Evolutionary conservation across 164 flowering plant species (phyloP).

Genomic region (Euptelea pleiosperma): DNA sequence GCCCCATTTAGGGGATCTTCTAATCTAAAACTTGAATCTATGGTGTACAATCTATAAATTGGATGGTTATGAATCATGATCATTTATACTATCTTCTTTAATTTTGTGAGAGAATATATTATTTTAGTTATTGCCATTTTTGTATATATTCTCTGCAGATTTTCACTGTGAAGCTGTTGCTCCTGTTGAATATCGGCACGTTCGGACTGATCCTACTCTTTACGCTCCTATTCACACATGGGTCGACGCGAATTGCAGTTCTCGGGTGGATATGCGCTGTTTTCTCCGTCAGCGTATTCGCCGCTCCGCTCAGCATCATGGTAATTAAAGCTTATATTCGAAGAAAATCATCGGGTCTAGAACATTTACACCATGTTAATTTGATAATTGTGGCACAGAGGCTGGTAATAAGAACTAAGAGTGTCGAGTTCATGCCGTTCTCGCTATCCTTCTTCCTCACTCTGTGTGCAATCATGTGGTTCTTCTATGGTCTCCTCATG

Average conservation of each 20-base stretch:
- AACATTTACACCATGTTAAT: too few species aligned
- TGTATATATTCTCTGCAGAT: too few species aligned
- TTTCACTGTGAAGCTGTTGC: conserved; percentile 38
- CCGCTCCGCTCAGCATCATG: conserved; percentile 73
- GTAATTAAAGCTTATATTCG: too few species aligned
- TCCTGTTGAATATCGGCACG: conserved; percentile 34
- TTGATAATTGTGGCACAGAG: conserved; percentile 53
- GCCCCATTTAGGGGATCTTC: too few species aligned
- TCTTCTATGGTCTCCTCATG: conserved; percentile 56
- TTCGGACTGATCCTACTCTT: conserved; percentile 36
- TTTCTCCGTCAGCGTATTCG: conserved; percentile 58
- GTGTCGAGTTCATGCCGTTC: conserved; percentile 78
- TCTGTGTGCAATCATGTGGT: conserved; percentile 67
- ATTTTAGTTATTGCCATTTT: too few species aligned
- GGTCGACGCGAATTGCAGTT: conserved; percentile 14
- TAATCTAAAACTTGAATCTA: too few species aligned
- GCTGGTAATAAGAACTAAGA: conserved; percentile 60
- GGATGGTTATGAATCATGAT: too few species aligned
- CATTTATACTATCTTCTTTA: too few species aligned
- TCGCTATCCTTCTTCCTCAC: conserved; percentile 60
- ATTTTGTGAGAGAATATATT: too few species aligned
- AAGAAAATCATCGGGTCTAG: too few species aligned
- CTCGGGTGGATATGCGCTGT: conserved; percentile 72
- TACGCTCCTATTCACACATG: conserved; percentile 29
- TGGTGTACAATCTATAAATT: too few species aligned